phyloP scores from a whole-genome alignment of 257 asterid species.

The Oldenlandia corymbosa region DNA sequence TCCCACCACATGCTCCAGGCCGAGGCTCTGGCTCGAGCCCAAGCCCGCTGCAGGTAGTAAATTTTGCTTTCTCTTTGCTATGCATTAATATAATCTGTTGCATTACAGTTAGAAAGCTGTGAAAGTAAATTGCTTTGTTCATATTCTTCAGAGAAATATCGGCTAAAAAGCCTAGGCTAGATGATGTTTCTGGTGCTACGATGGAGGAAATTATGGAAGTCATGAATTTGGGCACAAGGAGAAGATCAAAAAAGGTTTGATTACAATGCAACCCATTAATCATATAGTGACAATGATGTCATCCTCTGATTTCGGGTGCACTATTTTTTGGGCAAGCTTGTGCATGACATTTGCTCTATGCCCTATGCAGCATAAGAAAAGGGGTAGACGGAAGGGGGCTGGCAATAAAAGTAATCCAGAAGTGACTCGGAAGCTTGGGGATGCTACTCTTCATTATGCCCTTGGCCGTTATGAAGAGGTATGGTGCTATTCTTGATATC shows the following conservation, averaged over 20 bases:
- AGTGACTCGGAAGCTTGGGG: slow-evolving; percentile 67
- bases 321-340: background rate
- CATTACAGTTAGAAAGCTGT: background rate
- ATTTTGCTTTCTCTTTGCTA: background rate
- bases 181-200: slow-evolving; percentile 46
- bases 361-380: slow-evolving; percentile 36
- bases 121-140: background rate
- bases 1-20: background rate
- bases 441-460: slow-evolving; percentile 71
- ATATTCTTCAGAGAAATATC: slow-evolving; percentile 29
- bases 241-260: slow-evolving; percentile 63
- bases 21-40: slow-evolving; percentile 3
- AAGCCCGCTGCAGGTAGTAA: slow-evolving; percentile 10
- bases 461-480: slow-evolving; percentile 69
- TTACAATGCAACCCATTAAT: background rate
- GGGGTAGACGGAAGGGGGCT: slow-evolving; percentile 71
- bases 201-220: slow-evolving; percentile 69
- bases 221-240: slow-evolving; percentile 57
- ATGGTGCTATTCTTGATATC: slow-evolving; percentile 13
- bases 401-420: slow-evolving; percentile 53
- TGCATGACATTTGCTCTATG: slow-evolving; percentile 11
- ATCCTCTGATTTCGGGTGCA: background rate
- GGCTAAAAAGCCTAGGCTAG: slow-evolving; percentile 60
- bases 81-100: background rate
- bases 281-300: background rate